Evolutionary conservation across 169 alveolate genomes (phyloP).

Genomic region (Eimeria maxima): DNA sequence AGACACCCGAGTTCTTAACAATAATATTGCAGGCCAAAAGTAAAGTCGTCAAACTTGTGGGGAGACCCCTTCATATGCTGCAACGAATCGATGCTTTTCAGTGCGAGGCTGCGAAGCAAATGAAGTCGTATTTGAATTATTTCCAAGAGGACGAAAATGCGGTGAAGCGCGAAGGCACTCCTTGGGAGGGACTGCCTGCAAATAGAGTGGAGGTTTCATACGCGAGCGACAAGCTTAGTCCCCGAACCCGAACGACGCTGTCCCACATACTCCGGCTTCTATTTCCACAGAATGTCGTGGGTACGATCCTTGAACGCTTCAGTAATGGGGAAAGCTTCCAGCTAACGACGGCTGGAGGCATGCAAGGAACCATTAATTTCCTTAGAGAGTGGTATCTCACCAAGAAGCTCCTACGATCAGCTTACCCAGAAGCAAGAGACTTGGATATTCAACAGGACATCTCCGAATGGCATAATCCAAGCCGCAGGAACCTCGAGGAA

Average conservation of each 20-base stretch:
- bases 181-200: slow-evolving; percentile 50
- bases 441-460: slow-evolving; percentile 25
- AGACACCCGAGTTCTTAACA: slow-evolving; percentile 1
- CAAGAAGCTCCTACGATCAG: slow-evolving; percentile 41
- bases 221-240: neutral
- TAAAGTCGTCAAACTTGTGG: slow-evolving; percentile 23
- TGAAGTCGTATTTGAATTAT: slow-evolving; percentile 11
- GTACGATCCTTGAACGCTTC: slow-evolving; percentile 1
- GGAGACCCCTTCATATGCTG: slow-evolving; percentile 62
- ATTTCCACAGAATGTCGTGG: slow-evolving; percentile 38
- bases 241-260: neutral
- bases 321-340: slow-evolving; percentile 27
- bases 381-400: slow-evolving; percentile 31
- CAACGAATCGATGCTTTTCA: slow-evolving; percentile 53
- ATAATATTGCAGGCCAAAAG: slow-evolving; percentile 9
- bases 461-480: slow-evolving; percentile 27
- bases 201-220: slow-evolving; percentile 36
- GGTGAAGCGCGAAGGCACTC: slow-evolving; percentile 8
- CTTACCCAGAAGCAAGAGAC: slow-evolving; percentile 44
- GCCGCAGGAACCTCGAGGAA: slow-evolving; percentile 38
- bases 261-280: slow-evolving; percentile 40
- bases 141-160: neutral
- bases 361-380: slow-evolving; percentile 37
- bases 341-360: slow-evolving; percentile 6
- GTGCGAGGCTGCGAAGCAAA: slow-evolving; percentile 9